Evolutionary conservation across 805 yeast species (phyloP), one percentile per base, ranked within the genome.

Genomic region (Saccharomycopsis capsularis): DNA sequence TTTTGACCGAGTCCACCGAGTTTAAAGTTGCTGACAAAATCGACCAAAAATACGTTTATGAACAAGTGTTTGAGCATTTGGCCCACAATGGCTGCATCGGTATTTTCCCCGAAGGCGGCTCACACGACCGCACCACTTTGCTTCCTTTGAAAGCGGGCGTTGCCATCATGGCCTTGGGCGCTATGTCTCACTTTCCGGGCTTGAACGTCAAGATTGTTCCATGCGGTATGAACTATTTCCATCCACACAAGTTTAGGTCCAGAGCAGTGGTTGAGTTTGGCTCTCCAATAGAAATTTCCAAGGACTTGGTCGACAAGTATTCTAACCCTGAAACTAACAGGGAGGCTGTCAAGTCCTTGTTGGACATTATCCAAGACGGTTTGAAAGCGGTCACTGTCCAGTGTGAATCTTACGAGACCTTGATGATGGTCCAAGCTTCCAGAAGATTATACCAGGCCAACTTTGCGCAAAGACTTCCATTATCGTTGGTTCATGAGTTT

Each of bases 91-190:
- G 86, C 42, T 85, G 95, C 56, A 71, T 91, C 6, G 96, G 96
- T 3, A 85, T 91, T 42, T 91, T 88, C 67, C 96, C 98, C 3
- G 99, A 91, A 68, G 99, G 99, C 51, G 99, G 99, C 0, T 86
- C 96, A 6, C 99, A 91, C 60, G 99, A 91, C 63, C 74, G 99
- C 54, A 81, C 97, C 1, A 91, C 87, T 54, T 66, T 91, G 57
- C 70, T 91, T 39, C 98, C 99, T 0, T 71, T 91, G 56, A 91
- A 91, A 62, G 96, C 97, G 0, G 99, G 99, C 43, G 96, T 91
- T 23, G 96, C 97, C 1, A 84, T 91, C 48, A 91, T 91, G 98
- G 98, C 98, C 0, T 69, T 91, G 18, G 98, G 97, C 15, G 95
- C 98, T 0, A 77, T 86, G 71, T 87, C 84, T 21, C 75, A 80